Conservation (phyloP, 2,329 filamentous ascomycete species). For the Raffaelea ambrosiae region DNA sequence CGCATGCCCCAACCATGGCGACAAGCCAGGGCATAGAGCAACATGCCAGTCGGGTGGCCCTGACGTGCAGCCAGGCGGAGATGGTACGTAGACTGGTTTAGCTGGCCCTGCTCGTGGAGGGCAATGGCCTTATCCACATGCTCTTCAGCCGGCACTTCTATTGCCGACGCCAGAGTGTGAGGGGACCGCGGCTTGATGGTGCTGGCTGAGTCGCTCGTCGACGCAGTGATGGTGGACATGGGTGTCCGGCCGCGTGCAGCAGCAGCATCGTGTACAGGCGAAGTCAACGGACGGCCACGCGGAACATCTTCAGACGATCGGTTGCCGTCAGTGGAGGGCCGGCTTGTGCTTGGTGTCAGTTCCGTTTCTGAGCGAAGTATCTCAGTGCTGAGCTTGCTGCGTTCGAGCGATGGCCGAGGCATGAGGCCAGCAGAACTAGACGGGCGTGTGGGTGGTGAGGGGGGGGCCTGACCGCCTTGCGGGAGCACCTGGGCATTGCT, state of each 20-base stretch:
- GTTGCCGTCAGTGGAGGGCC: conserved; percentile 34
- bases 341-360: conserved; percentile 34
- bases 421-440: conserved; percentile 44
- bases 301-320: conserved; percentile 40
- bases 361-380: conserved; percentile 30
- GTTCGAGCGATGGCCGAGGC: conserved; percentile 39
- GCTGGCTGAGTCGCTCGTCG: conserved; percentile 47
- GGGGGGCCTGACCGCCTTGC: conserved; percentile 40
- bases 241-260: conserved; percentile 32
- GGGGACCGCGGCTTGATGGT: conserved; percentile 39
- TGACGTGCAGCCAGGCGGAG: conserved; percentile 79
- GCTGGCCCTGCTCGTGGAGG: conserved; percentile 75
- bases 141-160: conserved; percentile 73
- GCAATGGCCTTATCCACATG: conserved; percentile 86
- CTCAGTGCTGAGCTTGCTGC: conserved; percentile 41
- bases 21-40: conserved; percentile 89
- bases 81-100: conserved; percentile 95
- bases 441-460: conserved; percentile 52
- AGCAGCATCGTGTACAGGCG: conserved; percentile 26
- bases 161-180: conserved; percentile 44
- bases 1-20: conserved; percentile 98
- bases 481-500: conserved; percentile 34
- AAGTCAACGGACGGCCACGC: conserved; percentile 34
- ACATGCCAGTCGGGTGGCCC: conserved; percentile 86
- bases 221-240: conserved; percentile 35